Evolutionary conservation across 805 yeast genomes (phyloP).

Genomic region (Suhomyces emberorum): DNA sequence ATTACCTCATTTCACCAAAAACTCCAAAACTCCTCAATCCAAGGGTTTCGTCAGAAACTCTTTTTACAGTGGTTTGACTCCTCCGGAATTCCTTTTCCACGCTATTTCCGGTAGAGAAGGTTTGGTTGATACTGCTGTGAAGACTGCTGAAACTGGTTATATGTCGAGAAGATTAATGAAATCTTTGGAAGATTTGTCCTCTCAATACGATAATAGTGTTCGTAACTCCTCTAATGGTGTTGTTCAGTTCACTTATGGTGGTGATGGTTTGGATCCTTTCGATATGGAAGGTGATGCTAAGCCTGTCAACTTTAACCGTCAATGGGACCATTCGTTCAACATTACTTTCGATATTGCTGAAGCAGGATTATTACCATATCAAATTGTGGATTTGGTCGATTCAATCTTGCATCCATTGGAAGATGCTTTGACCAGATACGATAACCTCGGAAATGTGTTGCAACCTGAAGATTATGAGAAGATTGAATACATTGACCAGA

Average conservation of each 20-base stretch:
- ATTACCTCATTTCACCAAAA: constrained; percentile 92
- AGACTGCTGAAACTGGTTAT: constrained; percentile 98
- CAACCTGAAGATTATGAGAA: constrained; percentile 42
- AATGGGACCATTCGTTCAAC: constrained; percentile 90
- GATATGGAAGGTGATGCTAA: constrained; percentile 99
- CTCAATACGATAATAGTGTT: constrained; percentile 91
- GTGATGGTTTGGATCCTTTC: constrained; percentile 96
- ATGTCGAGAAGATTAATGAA: constrained; percentile 98
- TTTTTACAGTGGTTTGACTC: constrained; percentile 87
- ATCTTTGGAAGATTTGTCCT: constrained; percentile 91
- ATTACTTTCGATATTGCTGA: constrained; percentile 60
- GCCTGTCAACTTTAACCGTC: constrained; percentile 89
- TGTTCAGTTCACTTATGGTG: constrained; percentile 97
- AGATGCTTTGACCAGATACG: constrained; percentile 57
- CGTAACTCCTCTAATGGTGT: constrained; percentile 94
- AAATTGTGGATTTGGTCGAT: constrained; percentile 56
- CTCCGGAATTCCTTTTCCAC: constrained; percentile 96
- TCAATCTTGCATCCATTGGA: constrained; percentile 60
- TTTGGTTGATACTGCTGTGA: constrained; percentile 97
- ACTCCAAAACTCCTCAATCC: constrained; percentile 95
- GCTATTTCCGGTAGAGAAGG: constrained; percentile 99
- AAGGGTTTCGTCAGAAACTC: constrained; percentile 98
- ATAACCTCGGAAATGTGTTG: constrained; percentile 63
- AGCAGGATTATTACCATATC: constrained; percentile 63
- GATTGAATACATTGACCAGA: constrained; percentile 72